Percentiles rank a stretch among this genome's conserved stretches.
phyloP scores from a whole-genome alignment of 1,284 basidiomycete species.

The Apiotrichum sp. region DNA sequence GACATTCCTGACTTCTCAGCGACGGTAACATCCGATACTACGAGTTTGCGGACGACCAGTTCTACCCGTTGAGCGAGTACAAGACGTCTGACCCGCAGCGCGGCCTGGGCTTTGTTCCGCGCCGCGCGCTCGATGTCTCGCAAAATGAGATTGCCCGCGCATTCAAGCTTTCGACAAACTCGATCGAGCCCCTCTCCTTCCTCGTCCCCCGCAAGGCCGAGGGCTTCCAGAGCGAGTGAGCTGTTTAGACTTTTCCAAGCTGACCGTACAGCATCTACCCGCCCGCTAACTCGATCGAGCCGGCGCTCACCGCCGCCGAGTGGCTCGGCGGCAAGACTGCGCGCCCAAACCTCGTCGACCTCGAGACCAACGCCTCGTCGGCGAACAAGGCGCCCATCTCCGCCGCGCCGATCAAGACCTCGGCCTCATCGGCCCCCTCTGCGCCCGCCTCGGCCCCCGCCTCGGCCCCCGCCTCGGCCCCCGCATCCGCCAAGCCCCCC shows the following conservation, averaged over 20 bases:
- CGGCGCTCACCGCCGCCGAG: slow-evolving; percentile 72
- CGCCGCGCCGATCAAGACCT: not conserved
- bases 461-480: not conserved
- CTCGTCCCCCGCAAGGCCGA: slow-evolving; percentile 76
- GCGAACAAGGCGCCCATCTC: slow-evolving; percentile 43
- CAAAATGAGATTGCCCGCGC: slow-evolving; percentile 95
- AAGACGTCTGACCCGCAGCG: slow-evolving; percentile 80
- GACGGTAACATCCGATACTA: slow-evolving; percentile 95
- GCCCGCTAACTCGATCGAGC: slow-evolving; percentile 72
- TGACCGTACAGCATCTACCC: slow-evolving; percentile 73
- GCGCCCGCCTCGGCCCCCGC: not conserved
- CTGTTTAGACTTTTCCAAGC: not conserved
- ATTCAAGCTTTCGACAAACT: slow-evolving; percentile 74
- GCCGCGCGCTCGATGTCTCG: slow-evolving; percentile 74
- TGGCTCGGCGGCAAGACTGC: slow-evolving; percentile 78
- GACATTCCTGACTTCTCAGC: slow-evolving; percentile 43
- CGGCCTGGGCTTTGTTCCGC: slow-evolving; percentile 91
- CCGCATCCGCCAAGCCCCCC: too few relatives aligned
- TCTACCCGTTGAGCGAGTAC: slow-evolving; percentile 76
- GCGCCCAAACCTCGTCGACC: slow-evolving; percentile 58
- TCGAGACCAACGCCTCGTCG: slow-evolving; percentile 48
- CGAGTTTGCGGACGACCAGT: slow-evolving; percentile 82
- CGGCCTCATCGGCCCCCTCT: not conserved
- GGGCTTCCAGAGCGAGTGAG: slow-evolving; percentile 46
- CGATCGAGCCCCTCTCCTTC: slow-evolving; percentile 84